These are phyloP conservation scores for Penicilliopsis zonata DNA, from an alignment of 495 filamentous ascomycete genomes.

Conservation along the genomic window DNA sequence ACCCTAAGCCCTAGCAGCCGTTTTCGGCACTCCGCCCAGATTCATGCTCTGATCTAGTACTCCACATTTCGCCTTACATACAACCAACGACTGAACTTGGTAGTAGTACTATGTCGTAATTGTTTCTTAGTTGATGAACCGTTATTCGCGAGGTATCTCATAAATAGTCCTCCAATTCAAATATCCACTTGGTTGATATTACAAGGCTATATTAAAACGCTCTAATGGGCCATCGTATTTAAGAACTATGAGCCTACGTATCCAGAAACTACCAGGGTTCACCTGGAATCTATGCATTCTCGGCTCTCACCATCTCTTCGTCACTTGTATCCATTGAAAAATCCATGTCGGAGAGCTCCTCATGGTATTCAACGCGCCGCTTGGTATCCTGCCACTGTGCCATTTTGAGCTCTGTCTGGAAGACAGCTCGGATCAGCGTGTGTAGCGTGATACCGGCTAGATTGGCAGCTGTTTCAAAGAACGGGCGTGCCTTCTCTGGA, in stretches of 20 bases:
- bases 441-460: constrained; percentile 31
- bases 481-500: constrained; percentile 34
- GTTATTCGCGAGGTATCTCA: no score
- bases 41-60: no score
- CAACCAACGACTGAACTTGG: no score
- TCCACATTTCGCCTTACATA: no score
- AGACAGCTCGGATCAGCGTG: constrained; percentile 35
- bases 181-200: no score
- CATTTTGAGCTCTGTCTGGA: constrained; percentile 33
- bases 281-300: constrained; percentile 3
- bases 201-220: no score
- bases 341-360: constrained; percentile 8
- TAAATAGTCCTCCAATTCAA: no score
- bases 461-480: constrained; percentile 45
- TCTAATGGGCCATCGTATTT: no score
- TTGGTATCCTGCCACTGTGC: constrained; percentile 26
- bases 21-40: constrained; percentile 9
- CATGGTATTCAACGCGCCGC: constrained; percentile 18
- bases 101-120: no score
- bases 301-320: constrained; percentile 14
- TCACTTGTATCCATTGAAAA: constrained; percentile 7
- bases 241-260: no score
- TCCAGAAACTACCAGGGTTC: neutral
- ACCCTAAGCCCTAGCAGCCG: constrained; percentile 32
- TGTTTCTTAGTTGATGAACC: no score